A percentile compares a stretch with the other conserved stretches of the same genome.
These are phyloP conservation scores for Leishmania amazonensis DNA, from an alignment of 208 protist species.

Conservation along the genomic window DNA sequence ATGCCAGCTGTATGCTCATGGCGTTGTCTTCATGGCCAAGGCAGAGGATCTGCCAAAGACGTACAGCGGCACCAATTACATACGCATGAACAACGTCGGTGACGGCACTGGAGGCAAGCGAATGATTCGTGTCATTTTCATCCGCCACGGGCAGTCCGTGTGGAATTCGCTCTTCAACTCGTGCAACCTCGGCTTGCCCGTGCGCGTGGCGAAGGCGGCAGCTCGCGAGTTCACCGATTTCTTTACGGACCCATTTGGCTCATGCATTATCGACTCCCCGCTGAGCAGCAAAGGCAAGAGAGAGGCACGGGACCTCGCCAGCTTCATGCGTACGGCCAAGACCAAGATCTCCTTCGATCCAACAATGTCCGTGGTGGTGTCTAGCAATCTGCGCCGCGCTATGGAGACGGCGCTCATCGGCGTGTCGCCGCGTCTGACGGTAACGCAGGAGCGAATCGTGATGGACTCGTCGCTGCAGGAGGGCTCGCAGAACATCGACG, in stretches of 20 bases:
- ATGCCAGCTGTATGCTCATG: constrained; percentile 53
- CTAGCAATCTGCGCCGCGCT: constrained; percentile 86
- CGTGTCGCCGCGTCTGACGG: constrained; percentile 53
- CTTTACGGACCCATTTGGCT: constrained; percentile 79
- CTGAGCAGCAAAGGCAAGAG: constrained; percentile 74
- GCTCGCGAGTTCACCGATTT: constrained; percentile 61
- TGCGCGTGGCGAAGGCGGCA: constrained; percentile 57
- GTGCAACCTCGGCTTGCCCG: constrained; percentile 54
- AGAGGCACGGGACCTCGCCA: constrained; percentile 70
- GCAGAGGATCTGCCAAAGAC: constrained; percentile 74
- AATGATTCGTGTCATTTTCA: constrained; percentile 86
- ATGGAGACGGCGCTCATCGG: constrained; percentile 87
- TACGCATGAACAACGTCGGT: constrained; percentile 41
- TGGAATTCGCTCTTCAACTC: constrained; percentile 94
- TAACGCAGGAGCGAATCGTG: constrained; percentile 75
- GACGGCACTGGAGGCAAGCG: constrained; percentile 49
- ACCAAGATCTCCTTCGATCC: constrained; percentile 67
- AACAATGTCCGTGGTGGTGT: constrained; percentile 69
- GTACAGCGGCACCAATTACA: constrained; percentile 73
- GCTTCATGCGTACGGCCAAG: constrained; percentile 67
- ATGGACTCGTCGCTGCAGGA: constrained; percentile 90
- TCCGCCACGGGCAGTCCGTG: constrained; percentile 93
- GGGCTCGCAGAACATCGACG: constrained; percentile 91
- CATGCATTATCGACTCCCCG: constrained; percentile 91
- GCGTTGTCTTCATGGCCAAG: constrained; percentile 58